These are phyloP conservation scores for Pyrenochaeta sp. DNA, from an alignment of 2,329 filamentous ascomycete genomes.

Conservation along the genomic window DNA sequence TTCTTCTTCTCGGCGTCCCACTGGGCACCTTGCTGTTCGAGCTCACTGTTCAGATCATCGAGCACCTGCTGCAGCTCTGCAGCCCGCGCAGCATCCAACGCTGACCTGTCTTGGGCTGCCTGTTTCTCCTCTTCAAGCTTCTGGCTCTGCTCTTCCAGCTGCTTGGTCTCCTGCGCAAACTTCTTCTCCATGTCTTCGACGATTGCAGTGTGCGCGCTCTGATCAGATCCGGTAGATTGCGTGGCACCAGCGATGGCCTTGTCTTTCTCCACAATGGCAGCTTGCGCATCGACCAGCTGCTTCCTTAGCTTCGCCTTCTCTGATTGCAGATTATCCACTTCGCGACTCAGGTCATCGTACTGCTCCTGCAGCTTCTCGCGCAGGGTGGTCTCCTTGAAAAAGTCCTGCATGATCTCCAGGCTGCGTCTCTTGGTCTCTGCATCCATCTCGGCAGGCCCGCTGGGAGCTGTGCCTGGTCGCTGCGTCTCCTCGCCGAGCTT, in stretches of 20 bases:
- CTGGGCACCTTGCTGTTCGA: conserved; percentile 44
- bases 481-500: conserved; percentile 37
- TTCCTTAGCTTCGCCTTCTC: conserved; percentile 44
- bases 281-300: conserved; percentile 42
- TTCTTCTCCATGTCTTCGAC: conserved; percentile 47
- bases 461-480: conserved; percentile 46
- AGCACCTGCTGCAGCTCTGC: conserved; percentile 47
- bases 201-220: conserved; percentile 32
- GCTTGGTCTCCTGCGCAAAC: conserved; percentile 44
- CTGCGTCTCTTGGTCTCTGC: conserved; percentile 43
- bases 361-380: conserved; percentile 48
- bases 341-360: conserved; percentile 41
- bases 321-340: conserved; percentile 42
- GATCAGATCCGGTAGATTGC: conserved; percentile 22
- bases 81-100: conserved; percentile 41
- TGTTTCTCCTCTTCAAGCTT: conserved; percentile 44
- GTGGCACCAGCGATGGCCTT: conserved; percentile 33
- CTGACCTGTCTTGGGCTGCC: conserved; percentile 39
- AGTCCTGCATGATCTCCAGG: conserved; percentile 50
- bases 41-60: conserved; percentile 44
- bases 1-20: conserved; percentile 49
- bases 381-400: conserved; percentile 50
- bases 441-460: conserved; percentile 39
- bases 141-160: conserved; percentile 41
- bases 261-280: conserved; percentile 42